Percentiles rank a stretch among this genome's conserved stretches.
These are phyloP conservation scores for Diaporthe humulicola DNA, from an alignment of 2,329 filamentous ascomycete species.

Conservation along the genomic window DNA sequence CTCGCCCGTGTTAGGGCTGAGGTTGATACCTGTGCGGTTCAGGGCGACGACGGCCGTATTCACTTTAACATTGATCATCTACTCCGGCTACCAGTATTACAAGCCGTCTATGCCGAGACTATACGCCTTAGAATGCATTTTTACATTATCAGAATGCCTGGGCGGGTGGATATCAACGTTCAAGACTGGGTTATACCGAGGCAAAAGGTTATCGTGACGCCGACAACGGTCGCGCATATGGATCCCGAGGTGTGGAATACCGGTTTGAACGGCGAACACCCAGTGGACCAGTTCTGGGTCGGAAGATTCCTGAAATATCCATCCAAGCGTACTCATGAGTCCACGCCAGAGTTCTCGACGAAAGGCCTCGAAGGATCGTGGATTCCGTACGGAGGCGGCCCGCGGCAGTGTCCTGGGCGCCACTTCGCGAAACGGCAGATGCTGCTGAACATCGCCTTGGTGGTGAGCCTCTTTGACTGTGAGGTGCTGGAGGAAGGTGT, in stretches of 20 bases:
- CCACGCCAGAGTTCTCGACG: background rate
- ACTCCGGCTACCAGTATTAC: constrained; percentile 44
- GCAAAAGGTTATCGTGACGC: constrained; percentile 43
- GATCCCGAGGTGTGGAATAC: constrained; percentile 44
- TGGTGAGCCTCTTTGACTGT: background rate
- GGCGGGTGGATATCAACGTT: constrained; percentile 36
- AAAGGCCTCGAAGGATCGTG: too few species aligned
- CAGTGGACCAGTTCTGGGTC: constrained; percentile 46
- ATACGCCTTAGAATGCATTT: constrained; percentile 48
- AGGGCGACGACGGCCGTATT: background rate
- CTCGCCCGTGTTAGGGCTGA: background rate
- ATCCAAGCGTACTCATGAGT: background rate
- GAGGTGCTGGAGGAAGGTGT: background rate
- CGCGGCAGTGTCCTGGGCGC: too few species aligned
- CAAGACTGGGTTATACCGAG: constrained; percentile 43
- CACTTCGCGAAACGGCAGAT: too few species aligned
- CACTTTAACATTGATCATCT: constrained; percentile 33
- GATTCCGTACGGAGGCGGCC: too few species aligned
- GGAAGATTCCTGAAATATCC: constrained; percentile 44
- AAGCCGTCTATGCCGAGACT: constrained; percentile 48
- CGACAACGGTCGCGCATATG: constrained; percentile 49
- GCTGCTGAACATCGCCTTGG: background rate
- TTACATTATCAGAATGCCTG: constrained; percentile 47
- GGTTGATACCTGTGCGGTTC: background rate
- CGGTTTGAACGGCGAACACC: constrained; percentile 42